phyloP scores from a whole-genome alignment of 2,329 filamentous ascomycete species.

The Beauveria sp. region DNA sequence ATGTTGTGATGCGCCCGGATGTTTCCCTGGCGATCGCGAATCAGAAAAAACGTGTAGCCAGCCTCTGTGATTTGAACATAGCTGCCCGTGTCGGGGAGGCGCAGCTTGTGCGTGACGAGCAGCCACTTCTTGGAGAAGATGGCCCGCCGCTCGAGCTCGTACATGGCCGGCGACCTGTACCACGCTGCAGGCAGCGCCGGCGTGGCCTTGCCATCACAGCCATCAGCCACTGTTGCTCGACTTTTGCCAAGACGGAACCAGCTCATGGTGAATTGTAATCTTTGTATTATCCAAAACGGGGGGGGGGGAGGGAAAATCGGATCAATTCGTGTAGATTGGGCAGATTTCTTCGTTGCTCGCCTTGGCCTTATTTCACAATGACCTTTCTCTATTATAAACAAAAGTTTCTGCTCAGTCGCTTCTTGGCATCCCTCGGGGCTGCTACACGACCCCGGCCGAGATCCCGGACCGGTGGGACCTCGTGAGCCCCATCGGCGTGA shows the following conservation, averaged over 20 bases:
- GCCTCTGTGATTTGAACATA: constrained; percentile 16
- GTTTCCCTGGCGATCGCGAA: constrained; percentile 16
- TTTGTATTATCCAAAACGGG: not conserved
- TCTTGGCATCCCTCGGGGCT: not conserved
- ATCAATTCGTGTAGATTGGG: not conserved
- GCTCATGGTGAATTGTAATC: constrained; percentile 1
- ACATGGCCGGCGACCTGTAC: constrained; percentile 41
- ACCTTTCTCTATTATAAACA: not conserved
- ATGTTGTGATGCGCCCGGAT: constrained; percentile 18
- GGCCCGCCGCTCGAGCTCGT: constrained; percentile 47
- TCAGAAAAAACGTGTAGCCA: constrained; percentile 17
- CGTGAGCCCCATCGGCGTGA: constrained; percentile 2
- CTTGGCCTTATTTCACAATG: no score
- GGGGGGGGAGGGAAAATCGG: no score
- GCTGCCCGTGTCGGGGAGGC: constrained; percentile 16
- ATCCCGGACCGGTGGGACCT: constrained; percentile 3
- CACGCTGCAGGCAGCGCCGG: constrained; percentile 19
- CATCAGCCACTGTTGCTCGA: not conserved
- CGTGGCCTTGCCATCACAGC: constrained; percentile 6
- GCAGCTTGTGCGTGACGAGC: constrained; percentile 35
- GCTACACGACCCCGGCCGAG: not conserved
- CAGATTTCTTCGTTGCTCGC: no score
- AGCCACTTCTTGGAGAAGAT: constrained; percentile 52
- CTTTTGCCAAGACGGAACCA: constrained; percentile 8
- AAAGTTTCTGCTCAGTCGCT: not conserved